Percentiles rank a stretch among this genome's conserved stretches.
phyloP scores from a whole-genome alignment of 2,329 filamentous ascomycete species.

The Xylariaceae sp. region DNA sequence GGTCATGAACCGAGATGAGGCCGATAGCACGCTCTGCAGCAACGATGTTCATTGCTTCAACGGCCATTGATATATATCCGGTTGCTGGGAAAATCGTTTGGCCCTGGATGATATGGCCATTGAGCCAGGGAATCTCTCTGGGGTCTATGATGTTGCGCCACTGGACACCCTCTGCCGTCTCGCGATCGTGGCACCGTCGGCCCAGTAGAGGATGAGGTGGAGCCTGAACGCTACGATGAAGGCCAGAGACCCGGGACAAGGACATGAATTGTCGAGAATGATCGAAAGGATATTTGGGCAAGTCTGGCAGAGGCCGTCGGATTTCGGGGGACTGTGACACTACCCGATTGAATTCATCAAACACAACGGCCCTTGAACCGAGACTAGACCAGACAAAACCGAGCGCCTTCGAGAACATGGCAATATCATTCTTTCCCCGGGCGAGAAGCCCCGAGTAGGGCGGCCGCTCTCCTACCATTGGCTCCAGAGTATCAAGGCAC shows the following conservation, averaged over 20 bases:
- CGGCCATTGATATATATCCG: constrained; percentile 5
- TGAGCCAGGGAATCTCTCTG: not conserved
- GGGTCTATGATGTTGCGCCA: not conserved
- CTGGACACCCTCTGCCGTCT: not conserved
- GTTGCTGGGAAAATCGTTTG: constrained; percentile 5
- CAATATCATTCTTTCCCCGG: not conserved
- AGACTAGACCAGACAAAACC: constrained; percentile 5
- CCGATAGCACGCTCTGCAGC: too few species aligned
- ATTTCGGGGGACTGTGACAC: not conserved
- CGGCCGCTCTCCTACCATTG: not conserved
- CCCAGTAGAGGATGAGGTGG: constrained; percentile 2
- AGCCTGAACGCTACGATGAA: not conserved
- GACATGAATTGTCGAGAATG: not conserved
- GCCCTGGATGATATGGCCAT: constrained; percentile 8
- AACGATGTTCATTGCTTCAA: constrained; percentile 13
- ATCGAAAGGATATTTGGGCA: constrained; percentile 1
- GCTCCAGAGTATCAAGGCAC: not conserved
- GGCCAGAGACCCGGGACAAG: not conserved
- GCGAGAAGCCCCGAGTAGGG: constrained; percentile 4
- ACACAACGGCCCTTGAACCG: too few species aligned
- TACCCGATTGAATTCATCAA: not conserved
- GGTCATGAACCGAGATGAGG: too few species aligned
- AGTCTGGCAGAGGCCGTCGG: not conserved
- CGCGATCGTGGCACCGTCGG: not conserved
- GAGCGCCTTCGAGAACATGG: not conserved